Evolutionary conservation across 2,329 filamentous ascomycete species (phyloP).

Genomic region (Diaporthe vaccinii): DNA sequence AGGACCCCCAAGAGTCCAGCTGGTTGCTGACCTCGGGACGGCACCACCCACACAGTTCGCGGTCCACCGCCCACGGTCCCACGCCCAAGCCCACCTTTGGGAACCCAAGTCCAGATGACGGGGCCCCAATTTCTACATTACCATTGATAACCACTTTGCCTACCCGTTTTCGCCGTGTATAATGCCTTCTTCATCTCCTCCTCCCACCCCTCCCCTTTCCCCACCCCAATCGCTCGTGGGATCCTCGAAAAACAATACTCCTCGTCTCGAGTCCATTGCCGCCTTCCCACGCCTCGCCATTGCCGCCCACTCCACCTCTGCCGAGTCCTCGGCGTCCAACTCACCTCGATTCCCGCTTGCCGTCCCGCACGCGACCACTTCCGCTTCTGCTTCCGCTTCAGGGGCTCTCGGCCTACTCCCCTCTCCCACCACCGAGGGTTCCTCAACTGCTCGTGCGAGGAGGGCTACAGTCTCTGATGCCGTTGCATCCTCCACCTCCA

Average conservation of each 20-base stretch:
- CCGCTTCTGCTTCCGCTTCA: slow-evolving; percentile 18
- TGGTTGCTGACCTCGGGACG: slow-evolving; percentile 27
- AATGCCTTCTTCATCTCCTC: slow-evolving; percentile 42
- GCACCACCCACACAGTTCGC: slow-evolving; percentile 35
- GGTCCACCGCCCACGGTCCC: slow-evolving; percentile 24
- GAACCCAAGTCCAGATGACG: slow-evolving; percentile 36
- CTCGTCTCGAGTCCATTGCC: slow-evolving; percentile 35
- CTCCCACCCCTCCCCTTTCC: slow-evolving; percentile 33
- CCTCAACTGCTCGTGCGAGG: slow-evolving; percentile 37
- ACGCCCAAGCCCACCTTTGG: slow-evolving; percentile 26
- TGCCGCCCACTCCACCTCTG: slow-evolving; percentile 29
- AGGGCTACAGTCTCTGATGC: slow-evolving; percentile 41
- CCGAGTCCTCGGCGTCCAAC: slow-evolving; percentile 34
- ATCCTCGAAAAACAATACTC: slow-evolving; percentile 34
- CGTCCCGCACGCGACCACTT: slow-evolving; percentile 35
- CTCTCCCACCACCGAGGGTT: slow-evolving; percentile 26
- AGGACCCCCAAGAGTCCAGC: slow-evolving; percentile 1
- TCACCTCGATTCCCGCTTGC: slow-evolving; percentile 33
- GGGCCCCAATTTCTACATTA: slow-evolving; percentile 39
- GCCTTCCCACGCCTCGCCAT: slow-evolving; percentile 34
- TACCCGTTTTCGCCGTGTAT: slow-evolving; percentile 30
- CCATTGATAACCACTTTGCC: slow-evolving; percentile 38
- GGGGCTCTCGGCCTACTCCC: slow-evolving; percentile 25
- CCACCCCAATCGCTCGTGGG: slow-evolving; percentile 24
- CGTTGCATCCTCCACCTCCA: slow-evolving; percentile 37